A percentile compares a stretch with the other conserved stretches of the same genome.
phyloP scores from a whole-genome alignment of 495 filamentous ascomycete species.

The Terfezia claveryi region DNA sequence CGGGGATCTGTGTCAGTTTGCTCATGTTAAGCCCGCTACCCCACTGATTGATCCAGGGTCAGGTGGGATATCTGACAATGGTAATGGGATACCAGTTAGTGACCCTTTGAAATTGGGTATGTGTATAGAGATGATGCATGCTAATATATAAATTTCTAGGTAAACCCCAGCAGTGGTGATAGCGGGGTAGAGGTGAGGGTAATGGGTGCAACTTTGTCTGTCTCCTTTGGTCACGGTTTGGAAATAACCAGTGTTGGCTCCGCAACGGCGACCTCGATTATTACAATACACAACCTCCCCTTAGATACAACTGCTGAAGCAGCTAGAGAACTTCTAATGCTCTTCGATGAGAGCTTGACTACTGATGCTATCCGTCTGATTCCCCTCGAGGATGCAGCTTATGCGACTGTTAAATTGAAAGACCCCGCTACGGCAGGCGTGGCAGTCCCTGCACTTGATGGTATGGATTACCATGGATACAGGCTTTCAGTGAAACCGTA shows the following conservation, averaged over 20 bases:
- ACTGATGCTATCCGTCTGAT: constrained; percentile 4
- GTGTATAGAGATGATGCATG: not conserved
- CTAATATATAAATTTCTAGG: not conserved
- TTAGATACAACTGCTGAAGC: not conserved
- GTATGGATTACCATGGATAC: not conserved
- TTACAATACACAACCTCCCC: constrained; percentile 8
- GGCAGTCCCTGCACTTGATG: constrained; percentile 5
- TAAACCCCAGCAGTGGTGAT: not conserved
- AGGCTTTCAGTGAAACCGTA: constrained; percentile 6
- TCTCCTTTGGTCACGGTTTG: constrained; percentile 11
- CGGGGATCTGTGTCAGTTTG: constrained; percentile 6
- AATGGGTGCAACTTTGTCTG: constrained; percentile 8
- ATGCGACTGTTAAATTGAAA: constrained; percentile 5
- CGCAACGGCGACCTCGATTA: constrained; percentile 3
- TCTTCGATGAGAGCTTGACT: constrained; percentile 1
- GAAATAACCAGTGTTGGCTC: constrained; percentile 1
- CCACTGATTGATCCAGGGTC: not conserved
- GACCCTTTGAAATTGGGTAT: not conserved
- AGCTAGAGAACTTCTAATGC: not conserved
- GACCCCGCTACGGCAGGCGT: not conserved
- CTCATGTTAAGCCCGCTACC: constrained; percentile 2
- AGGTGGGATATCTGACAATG: not conserved
- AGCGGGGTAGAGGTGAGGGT: constrained; percentile 3
- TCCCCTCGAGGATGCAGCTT: not conserved
- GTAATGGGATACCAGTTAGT: not conserved